Evolutionary conservation across 495 filamentous ascomycete genomes (phyloP).

Genomic region (Melanomma pulvis-pyrius): DNA sequence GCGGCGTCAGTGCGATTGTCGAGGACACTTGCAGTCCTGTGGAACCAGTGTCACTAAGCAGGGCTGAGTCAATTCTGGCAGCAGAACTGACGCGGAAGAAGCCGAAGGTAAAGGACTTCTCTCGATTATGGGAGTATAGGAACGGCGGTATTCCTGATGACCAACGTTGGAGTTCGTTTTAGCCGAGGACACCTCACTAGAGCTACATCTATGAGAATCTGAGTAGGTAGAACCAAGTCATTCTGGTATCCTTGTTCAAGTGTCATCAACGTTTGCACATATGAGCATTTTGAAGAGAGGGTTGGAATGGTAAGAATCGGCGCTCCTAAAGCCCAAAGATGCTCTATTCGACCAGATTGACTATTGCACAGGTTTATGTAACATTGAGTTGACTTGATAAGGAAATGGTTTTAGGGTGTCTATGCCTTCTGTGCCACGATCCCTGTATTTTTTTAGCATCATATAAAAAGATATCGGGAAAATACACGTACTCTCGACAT

Average conservation of each 20-base stretch:
- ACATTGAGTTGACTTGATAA: constrained; percentile 28
- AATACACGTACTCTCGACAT: constrained; percentile 86
- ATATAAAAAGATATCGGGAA: background rate
- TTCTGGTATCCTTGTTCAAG: too few relatives aligned
- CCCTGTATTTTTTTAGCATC: constrained; percentile 34
- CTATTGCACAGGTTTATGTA: constrained; percentile 41
- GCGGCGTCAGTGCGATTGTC: constrained; percentile 18
- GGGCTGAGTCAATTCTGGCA: constrained; percentile 23
- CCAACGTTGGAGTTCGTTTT: background rate
- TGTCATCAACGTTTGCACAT: too few relatives aligned
- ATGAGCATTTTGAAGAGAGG: background rate
- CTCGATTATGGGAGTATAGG: constrained; percentile 73
- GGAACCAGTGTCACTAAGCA: constrained; percentile 21
- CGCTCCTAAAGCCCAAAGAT: constrained; percentile 6
- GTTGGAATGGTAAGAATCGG: background rate
- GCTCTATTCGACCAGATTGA: constrained; percentile 33
- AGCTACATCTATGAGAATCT: too few relatives aligned
- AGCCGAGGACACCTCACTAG: background rate
- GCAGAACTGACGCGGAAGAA: background rate
- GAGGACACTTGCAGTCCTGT: constrained; percentile 30
- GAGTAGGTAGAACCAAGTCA: too few relatives aligned
- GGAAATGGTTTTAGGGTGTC: constrained; percentile 8
- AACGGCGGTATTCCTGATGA: constrained; percentile 55
- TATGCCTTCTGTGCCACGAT: constrained; percentile 41
- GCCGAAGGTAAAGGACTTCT: constrained; percentile 64